A percentile compares a stretch with the other conserved stretches of the same genome.
Evolutionary conservation across 768 basidiomycete species (phyloP).

Genomic region (Steccherinum ochraceum): DNA sequence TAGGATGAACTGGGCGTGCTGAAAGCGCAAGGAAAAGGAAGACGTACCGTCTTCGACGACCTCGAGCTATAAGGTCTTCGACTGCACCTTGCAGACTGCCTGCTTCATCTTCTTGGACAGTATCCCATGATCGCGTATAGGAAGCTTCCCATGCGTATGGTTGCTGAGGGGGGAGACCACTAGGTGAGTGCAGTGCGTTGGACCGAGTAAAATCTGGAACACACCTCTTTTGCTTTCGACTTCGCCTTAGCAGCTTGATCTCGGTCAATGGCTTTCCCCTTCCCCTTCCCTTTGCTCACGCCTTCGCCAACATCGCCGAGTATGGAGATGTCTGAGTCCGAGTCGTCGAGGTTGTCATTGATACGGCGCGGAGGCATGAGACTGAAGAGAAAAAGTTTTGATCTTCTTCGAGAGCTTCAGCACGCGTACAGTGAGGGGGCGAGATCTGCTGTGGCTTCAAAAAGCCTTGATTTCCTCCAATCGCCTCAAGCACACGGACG

Average conservation of each 20-base stretch:
- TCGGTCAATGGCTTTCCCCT: constrained; percentile 48
- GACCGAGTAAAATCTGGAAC: constrained; percentile 10
- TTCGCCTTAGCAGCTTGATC: constrained; percentile 52
- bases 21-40: not conserved
- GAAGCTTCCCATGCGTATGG: constrained; percentile 95
- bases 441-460: too few species aligned
- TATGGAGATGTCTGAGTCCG: constrained; percentile 68
- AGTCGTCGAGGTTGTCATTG: constrained; percentile 35
- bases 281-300: constrained; percentile 30
- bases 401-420: too few species aligned
- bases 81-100: constrained; percentile 90
- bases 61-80: constrained; percentile 81
- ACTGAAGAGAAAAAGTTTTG: too few species aligned
- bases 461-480: too few species aligned
- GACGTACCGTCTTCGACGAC: constrained; percentile 74
- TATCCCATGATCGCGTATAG: constrained; percentile 94
- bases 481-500: too few species aligned
- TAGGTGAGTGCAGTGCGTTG: constrained; percentile 6
- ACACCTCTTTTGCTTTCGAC: constrained; percentile 47
- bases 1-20: not conserved
- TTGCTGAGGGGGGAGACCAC: constrained; percentile 39
- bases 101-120: constrained; percentile 90
- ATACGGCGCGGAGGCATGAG: constrained; percentile 18
- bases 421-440: too few species aligned
- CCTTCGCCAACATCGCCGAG: constrained; percentile 40